Evolutionary conservation across 495 filamentous ascomycete species (phyloP), one percentile per base, ranked within the genome.

Genomic region (Hypoxylon crocopeplum): DNA sequence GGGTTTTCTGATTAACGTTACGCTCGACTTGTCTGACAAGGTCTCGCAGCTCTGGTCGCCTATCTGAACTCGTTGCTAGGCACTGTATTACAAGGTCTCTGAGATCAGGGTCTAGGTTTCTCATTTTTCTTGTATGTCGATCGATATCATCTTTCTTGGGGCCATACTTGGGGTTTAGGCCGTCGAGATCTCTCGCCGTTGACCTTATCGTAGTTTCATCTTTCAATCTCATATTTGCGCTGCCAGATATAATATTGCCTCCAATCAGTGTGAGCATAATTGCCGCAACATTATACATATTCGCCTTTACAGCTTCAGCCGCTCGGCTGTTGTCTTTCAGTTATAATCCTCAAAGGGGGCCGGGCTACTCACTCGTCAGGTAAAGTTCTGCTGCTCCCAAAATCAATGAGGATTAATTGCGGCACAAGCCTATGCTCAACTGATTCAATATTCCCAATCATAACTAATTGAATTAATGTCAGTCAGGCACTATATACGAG

Each of bases 161-260:
- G 5, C 20, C 19, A n/a, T 59, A 59, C 2, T 1, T 16, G 16
- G n/a, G 19, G 11, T 52, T 58, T 20, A 68, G 21, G 0, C 45
- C 57, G 13, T 64, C 60, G 8, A 68, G 13, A 11, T 68, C 65
- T 42, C 48, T n/a, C n/a, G n/a, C n/a, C n/a, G n/a, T n/a, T n/a
- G n/a, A n/a, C n/a, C n/a, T n/a, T n/a, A n/a, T n/a, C n/a, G 33
- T 7, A 30, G 56, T 56, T 21, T 41, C 7, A 0, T 42, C 30
- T 1, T 30, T 48, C 1, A 64, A 40, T 6, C 46, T 33, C 64
- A 68, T 68, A 19, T 49, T 37, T 20, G n/a, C n/a, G n/a, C 27
- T 17, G 20, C 33, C 47, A 12, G 15, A 24, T 16, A 11, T 39
- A 2, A 24, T 4, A 8, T 36, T 29, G 1, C 65, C 65, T 15